Conservation (phyloP, 371 early-diverging fungal genomes). For the Actinomortierella wolfii region DNA sequence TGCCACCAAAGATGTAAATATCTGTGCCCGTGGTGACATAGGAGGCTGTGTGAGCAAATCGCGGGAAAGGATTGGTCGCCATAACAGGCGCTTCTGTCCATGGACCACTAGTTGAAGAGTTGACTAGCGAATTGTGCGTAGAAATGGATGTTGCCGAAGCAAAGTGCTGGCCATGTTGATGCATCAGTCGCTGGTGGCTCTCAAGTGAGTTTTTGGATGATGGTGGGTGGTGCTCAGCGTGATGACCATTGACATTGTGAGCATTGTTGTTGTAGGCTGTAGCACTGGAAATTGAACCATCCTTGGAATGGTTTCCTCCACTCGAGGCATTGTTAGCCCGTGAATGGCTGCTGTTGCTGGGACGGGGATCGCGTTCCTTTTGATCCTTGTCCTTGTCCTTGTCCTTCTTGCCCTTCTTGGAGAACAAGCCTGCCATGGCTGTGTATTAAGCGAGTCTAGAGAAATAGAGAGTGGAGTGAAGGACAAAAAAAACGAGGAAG, state of each 20-base stretch:
- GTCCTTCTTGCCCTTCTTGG: slow-evolving; percentile 41
- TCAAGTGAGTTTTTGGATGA: slow-evolving; percentile 23
- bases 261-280: slow-evolving; percentile 5
- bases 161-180: slow-evolving; percentile 4
- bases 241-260: background rate
- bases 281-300: slow-evolving; percentile 18
- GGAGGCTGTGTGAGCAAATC: slow-evolving; percentile 65
- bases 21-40: slow-evolving; percentile 53
- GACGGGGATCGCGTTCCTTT: slow-evolving; percentile 9
- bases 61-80: slow-evolving; percentile 49
- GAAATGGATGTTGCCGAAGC: slow-evolving; percentile 21
- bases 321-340: slow-evolving; percentile 7
- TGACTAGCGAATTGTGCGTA: slow-evolving; percentile 22
- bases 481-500: background rate
- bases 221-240: slow-evolving; percentile 1
- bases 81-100: slow-evolving; percentile 26
- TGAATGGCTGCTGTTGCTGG: background rate
- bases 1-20: slow-evolving; percentile 65
- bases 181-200: slow-evolving; percentile 5
- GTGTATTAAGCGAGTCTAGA: background rate
- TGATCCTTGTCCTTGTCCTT: slow-evolving; percentile 39
- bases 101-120: slow-evolving; percentile 16
- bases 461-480: background rate
- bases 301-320: slow-evolving; percentile 13
- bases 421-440: slow-evolving; percentile 42